A percentile compares a stretch with the other conserved stretches of the same genome.
phyloP scores from a whole-genome alignment of 2,329 filamentous ascomycete species.

The Alternaria metachromatica region DNA sequence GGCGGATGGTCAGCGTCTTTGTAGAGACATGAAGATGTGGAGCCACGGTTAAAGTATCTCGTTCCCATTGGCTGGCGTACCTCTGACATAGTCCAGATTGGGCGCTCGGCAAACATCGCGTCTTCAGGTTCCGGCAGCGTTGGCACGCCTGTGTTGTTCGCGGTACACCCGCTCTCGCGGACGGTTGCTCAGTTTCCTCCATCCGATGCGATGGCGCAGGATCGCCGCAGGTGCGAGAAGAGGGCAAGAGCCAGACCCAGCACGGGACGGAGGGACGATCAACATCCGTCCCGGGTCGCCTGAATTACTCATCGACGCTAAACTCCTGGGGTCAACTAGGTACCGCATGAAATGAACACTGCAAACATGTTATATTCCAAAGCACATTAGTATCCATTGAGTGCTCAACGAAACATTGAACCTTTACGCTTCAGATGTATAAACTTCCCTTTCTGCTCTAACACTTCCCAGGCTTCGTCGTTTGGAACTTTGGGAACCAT shows the following conservation, averaged over 20 bases:
- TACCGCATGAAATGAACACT: too few relatives aligned
- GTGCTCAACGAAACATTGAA: too few relatives aligned
- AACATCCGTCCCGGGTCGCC: constrained; percentile 7
- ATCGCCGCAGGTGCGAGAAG: neutral
- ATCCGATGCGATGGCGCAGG: constrained; percentile 20
- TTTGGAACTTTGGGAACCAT: neutral
- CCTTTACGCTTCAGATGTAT: too few relatives aligned
- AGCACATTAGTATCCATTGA: too few relatives aligned
- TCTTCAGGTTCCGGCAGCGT: constrained; percentile 43
- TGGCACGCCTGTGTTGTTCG: constrained; percentile 44
- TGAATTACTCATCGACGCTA: constrained; percentile 4
- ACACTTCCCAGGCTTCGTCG: too few relatives aligned
- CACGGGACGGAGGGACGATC: constrained; percentile 15
- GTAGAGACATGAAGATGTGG: neutral
- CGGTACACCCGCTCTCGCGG: constrained; percentile 12
- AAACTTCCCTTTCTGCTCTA: too few relatives aligned
- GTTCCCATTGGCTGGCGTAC: constrained; percentile 20
- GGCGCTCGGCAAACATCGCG: constrained; percentile 41
- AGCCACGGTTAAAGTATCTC: neutral
- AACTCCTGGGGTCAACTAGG: too few relatives aligned
- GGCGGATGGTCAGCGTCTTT: neutral
- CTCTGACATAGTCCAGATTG: constrained; percentile 39
- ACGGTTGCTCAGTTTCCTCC: constrained; percentile 31
- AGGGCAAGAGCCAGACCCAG: neutral
- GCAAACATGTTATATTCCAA: too few relatives aligned